These are phyloP conservation scores for Exobasidium cylindrosporum DNA, from an alignment of 1,284 basidiomycete genomes.

Conservation along the genomic window DNA sequence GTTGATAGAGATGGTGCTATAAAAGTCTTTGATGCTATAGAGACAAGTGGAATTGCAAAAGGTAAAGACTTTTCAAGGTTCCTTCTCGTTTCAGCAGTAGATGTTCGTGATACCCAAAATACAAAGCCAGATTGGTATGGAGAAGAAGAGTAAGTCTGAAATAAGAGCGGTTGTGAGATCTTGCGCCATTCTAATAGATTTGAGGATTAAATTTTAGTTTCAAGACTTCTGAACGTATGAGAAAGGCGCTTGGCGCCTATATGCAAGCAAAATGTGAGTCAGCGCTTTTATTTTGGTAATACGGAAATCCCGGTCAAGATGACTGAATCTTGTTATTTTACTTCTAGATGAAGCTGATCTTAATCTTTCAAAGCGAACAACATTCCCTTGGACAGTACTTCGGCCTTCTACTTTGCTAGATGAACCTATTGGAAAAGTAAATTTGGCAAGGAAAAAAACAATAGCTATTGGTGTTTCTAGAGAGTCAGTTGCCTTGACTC, in stretches of 20 bases:
- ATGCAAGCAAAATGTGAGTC: slow-evolving; percentile 27
- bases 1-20: slow-evolving; percentile 72
- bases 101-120: slow-evolving; percentile 62
- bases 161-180: slow-evolving; percentile 21
- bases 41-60: slow-evolving; percentile 46
- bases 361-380: slow-evolving; percentile 63
- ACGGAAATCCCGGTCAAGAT: no score
- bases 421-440: slow-evolving; percentile 48
- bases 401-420: slow-evolving; percentile 66
- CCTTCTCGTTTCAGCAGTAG: slow-evolving; percentile 65
- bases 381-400: slow-evolving; percentile 70
- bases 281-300: no score
- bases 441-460: slow-evolving; percentile 27
- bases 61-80: slow-evolving; percentile 62
- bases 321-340: not conserved
- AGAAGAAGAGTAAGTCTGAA: slow-evolving; percentile 57
- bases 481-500: slow-evolving; percentile 65
- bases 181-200: no score
- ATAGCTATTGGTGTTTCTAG: slow-evolving; percentile 53
- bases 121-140: slow-evolving; percentile 43
- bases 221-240: slow-evolving; percentile 50
- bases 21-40: slow-evolving; percentile 67
- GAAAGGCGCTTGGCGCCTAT: slow-evolving; percentile 30
- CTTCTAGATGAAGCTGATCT: slow-evolving; percentile 64
- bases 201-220: slow-evolving; percentile 22